Conservation (phyloP, 257 asterid genomes). For the Solanum virginianum region DNA sequence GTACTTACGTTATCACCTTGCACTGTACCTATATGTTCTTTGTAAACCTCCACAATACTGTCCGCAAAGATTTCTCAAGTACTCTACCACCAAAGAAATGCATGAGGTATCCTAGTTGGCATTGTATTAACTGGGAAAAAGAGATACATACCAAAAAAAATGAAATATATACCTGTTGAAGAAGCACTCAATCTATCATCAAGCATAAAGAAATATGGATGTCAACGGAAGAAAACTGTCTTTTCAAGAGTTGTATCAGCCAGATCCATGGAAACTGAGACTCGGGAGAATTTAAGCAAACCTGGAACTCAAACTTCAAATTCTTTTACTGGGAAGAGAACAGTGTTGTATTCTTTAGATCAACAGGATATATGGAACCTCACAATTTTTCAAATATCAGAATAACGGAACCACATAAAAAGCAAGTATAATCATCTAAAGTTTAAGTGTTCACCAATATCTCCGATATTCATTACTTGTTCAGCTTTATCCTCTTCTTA, state of each 20-base stretch:
- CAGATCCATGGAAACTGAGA: background rate
- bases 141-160: background rate
- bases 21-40: no score
- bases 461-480: background rate
- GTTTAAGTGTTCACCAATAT: background rate
- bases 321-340: background rate
- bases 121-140: no score
- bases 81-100: background rate
- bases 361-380: background rate
- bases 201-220: background rate
- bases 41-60: no score
- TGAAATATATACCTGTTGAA: background rate
- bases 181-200: background rate
- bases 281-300: no score
- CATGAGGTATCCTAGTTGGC: background rate
- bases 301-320: background rate
- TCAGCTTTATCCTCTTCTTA: background rate
- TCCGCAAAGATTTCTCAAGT: background rate
- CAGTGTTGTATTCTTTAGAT: background rate
- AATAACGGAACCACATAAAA: background rate
- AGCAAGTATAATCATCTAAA: background rate
- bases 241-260: background rate
- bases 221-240: no score
- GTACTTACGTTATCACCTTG: background rate
- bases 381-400: slow-evolving; percentile 5